phyloP scores from a whole-genome alignment of 305 asterid genomes.

The Rubia peregrina region DNA sequence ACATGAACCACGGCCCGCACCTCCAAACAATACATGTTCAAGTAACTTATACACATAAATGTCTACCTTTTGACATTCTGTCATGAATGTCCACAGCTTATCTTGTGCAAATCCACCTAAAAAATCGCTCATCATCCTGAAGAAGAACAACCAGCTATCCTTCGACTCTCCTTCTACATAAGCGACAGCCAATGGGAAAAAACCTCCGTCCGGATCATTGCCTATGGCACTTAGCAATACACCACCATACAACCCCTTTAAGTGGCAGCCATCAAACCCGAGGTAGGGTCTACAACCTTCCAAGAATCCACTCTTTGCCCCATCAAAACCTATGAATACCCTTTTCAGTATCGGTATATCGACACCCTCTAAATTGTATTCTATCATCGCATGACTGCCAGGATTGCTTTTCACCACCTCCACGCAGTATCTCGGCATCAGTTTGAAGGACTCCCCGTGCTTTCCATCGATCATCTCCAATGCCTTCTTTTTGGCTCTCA shows the following conservation, averaged over 20 bases:
- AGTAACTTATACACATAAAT: no score
- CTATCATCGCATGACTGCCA: background rate
- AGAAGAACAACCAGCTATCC: background rate
- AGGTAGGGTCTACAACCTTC: background rate
- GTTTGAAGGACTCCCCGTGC: background rate
- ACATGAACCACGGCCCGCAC: no score
- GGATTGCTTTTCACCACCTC: background rate
- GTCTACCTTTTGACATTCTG: background rate
- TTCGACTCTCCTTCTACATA: background rate
- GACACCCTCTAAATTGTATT: no score
- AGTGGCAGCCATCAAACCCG: background rate
- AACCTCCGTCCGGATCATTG: background rate
- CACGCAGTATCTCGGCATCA: background rate
- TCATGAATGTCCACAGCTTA: background rate
- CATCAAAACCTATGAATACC: background rate
- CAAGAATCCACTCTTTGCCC: background rate
- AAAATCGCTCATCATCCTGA: background rate
- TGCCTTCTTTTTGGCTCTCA: background rate
- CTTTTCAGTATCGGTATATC: no score
- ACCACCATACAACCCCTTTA: background rate
- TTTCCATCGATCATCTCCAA: background rate
- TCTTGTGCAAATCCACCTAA: background rate
- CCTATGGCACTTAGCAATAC: background rate
- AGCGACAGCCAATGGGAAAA: background rate
- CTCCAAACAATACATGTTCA: no score